Evolutionary conservation across 2,329 filamentous ascomycete species (phyloP).

Genomic region (Pseudocercospora ulei): DNA sequence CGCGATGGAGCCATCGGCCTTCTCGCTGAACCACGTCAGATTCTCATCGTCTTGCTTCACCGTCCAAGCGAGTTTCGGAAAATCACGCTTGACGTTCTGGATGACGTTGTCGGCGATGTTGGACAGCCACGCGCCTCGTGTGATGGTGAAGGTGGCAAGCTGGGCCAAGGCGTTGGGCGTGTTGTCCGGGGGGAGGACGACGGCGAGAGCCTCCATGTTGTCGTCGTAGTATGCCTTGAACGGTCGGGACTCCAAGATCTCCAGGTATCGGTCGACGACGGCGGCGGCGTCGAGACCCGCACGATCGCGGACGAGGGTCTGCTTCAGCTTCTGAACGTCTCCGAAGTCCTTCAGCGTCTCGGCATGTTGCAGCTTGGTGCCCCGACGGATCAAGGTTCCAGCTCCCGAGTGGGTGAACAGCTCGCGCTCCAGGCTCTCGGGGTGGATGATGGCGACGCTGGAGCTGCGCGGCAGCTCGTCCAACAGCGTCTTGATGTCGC

Average conservation of each 20-base stretch:
- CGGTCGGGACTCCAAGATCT: conserved; percentile 62
- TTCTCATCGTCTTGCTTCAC: conserved; percentile 94
- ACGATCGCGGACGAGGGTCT: conserved; percentile 69
- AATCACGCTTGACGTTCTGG: conserved; percentile 83
- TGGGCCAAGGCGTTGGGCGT: conserved; percentile 64
- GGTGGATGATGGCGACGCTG: conserved; percentile 94
- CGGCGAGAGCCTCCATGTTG: conserved; percentile 80
- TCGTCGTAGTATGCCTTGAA: conserved; percentile 96
- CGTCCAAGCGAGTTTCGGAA: conserved; percentile 87
- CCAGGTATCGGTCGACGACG: conserved; percentile 77
- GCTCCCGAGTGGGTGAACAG: conserved; percentile 93
- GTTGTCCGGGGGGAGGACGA: conserved; percentile 68
- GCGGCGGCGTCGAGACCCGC: conserved; percentile 71
- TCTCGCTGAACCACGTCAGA: conserved; percentile 95
- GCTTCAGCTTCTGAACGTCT: conserved; percentile 67
- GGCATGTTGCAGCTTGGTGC: conserved; percentile 74
- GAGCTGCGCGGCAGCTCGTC: conserved; percentile 82
- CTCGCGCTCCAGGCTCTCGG: conserved; percentile 90
- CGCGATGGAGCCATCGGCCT: conserved; percentile 83
- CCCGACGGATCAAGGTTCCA: conserved; percentile 81
- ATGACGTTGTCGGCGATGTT: conserved; percentile 96
- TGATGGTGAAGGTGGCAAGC: conserved; percentile 82
- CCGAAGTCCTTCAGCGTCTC: conserved; percentile 63
- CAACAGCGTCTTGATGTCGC: conserved; percentile 89
- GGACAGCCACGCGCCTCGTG: conserved; percentile 85